phyloP scores from a whole-genome alignment of 2,329 filamentous ascomycete genomes.

The Arthrinium puccinioides region DNA sequence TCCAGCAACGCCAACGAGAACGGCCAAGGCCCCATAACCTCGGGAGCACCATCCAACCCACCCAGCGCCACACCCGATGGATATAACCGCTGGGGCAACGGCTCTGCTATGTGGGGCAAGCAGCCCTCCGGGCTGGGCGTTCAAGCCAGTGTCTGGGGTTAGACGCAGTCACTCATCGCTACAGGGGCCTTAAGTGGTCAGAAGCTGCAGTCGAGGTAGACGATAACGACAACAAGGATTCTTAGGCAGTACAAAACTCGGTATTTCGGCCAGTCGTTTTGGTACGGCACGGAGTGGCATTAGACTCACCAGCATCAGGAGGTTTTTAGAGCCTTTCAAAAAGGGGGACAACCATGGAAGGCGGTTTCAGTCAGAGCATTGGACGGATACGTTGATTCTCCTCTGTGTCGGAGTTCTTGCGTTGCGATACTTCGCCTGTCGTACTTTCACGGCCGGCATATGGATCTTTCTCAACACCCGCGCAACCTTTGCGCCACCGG shows the following conservation, averaged over 20 bases:
- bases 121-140: constrained; percentile 75
- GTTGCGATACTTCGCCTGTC: too few species aligned
- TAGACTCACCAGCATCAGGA: constrained; percentile 26
- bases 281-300: constrained; percentile 15
- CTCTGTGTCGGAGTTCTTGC: constrained; percentile 1
- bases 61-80: constrained; percentile 36
- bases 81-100: constrained; percentile 67
- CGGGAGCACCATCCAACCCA: constrained; percentile 51
- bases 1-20: constrained; percentile 43
- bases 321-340: constrained; percentile 25
- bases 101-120: constrained; percentile 77
- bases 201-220: not conserved
- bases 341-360: too few species aligned
- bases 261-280: constrained; percentile 25
- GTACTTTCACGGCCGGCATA: too few species aligned
- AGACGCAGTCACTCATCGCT: constrained; percentile 21
- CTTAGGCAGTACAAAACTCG: constrained; percentile 17
- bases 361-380: too few species aligned
- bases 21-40: constrained; percentile 23
- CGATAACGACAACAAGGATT: constrained; percentile 4
- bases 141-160: constrained; percentile 93
- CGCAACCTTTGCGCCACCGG: too few species aligned
- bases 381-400: too few species aligned
- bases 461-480: too few species aligned
- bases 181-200: constrained; percentile 2